These are phyloP conservation scores for Botrytis aclada DNA, from an alignment of 2,329 filamentous ascomycete species.

Conservation along the genomic window DNA sequence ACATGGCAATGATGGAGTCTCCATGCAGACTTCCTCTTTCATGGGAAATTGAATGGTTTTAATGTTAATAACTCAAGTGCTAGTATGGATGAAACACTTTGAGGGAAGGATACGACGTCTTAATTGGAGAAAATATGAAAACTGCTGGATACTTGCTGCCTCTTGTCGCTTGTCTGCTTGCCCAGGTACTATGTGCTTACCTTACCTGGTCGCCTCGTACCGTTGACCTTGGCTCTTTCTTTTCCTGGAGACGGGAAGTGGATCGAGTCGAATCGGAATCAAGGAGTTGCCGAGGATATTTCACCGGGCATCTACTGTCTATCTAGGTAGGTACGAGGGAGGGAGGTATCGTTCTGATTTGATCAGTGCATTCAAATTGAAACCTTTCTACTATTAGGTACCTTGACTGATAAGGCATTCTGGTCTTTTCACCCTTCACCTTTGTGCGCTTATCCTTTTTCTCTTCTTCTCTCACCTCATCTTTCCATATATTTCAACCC, in stretches of 20 bases:
- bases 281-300: not conserved
- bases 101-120: not conserved
- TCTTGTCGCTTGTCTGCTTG: constrained; percentile 7
- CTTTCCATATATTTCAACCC: constrained; percentile 18
- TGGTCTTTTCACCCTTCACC: not conserved
- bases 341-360: not conserved
- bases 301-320: not conserved
- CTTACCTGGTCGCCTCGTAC: not conserved
- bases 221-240: constrained; percentile 7
- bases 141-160: constrained; percentile 8
- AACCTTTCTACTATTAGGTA: not conserved
- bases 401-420: not conserved
- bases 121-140: not conserved
- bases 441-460: not conserved
- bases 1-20: constrained; percentile 2
- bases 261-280: not conserved
- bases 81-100: not conserved
- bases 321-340: not conserved
- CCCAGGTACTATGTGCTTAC: not conserved
- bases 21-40: constrained; percentile 1
- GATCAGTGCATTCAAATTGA: not conserved
- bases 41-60: not conserved
- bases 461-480: not conserved
- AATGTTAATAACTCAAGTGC: not conserved
- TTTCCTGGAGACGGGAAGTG: constrained; percentile 6